Conservation (phyloP, 768 basidiomycete genomes). For the Zangia roseola region DNA sequence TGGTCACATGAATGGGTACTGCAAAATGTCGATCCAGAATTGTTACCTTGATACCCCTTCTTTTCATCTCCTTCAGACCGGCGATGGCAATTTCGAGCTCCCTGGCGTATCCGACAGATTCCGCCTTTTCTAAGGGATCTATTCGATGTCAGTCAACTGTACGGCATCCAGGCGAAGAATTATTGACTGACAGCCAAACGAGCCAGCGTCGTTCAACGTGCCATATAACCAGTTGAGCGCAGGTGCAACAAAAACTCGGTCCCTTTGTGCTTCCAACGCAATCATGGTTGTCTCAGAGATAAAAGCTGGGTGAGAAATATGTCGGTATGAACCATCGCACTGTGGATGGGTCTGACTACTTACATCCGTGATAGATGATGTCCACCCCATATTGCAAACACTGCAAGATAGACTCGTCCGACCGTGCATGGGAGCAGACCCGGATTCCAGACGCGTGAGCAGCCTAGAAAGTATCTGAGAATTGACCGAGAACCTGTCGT, state of each 20-base stretch:
- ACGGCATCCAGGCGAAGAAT: not conserved
- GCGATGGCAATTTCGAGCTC: slow-evolving; percentile 35
- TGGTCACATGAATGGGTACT: no score
- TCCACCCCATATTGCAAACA: slow-evolving; percentile 37
- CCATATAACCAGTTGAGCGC: slow-evolving; percentile 33
- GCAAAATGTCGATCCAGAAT: not conserved
- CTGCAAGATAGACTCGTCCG: slow-evolving; percentile 33
- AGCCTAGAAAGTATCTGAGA: no score
- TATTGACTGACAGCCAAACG: slow-evolving; percentile 4
- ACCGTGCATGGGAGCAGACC: slow-evolving; percentile 38
- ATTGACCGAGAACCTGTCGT: no score
- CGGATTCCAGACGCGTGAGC: slow-evolving; percentile 38
- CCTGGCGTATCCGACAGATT: slow-evolving; percentile 23
- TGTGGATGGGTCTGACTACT: no score
- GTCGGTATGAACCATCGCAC: no score
- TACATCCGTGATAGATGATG: slow-evolving; percentile 29
- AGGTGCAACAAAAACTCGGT: slow-evolving; percentile 33
- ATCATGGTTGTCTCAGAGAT: slow-evolving; percentile 37
- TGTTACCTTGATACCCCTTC: slow-evolving; percentile 29
- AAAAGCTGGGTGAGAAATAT: slow-evolving; percentile 26
- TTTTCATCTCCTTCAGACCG: slow-evolving; percentile 37
- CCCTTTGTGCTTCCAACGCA: slow-evolving; percentile 35
- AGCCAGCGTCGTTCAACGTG: slow-evolving; percentile 24
- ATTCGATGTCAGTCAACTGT: not conserved
- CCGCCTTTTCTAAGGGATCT: slow-evolving; percentile 21